Base-by-base conservation (phyloP, 768 basidiomycete genomes). In the Tylopilus intermedius region DNA sequence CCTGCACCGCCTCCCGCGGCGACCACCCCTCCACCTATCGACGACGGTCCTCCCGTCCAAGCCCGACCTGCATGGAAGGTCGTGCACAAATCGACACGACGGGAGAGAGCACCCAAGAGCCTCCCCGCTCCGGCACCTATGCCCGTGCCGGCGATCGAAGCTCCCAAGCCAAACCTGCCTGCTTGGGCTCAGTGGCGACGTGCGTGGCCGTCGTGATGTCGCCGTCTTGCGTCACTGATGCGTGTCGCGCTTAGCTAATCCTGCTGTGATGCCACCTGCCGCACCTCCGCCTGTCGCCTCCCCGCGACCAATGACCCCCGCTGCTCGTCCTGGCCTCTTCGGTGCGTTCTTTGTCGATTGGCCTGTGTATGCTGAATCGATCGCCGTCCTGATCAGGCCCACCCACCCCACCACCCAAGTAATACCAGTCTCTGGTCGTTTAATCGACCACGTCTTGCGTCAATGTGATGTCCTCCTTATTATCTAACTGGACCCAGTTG, bases 161-260 rank as follows among this genome's bases (percentile, higher is more conserved):
- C 74, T 10, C 73, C 79, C 0, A 78, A 79, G 60, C 76, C 78
- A 0, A 76, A 78, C 33, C 18, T 81, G 27, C 87, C 88, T n/a
- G 80, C 89, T 1, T 91, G 89, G 89, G 81, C 88, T 0, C 87
- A 90, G 60, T 91, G 88, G 89, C 77, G 83, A 74, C 89, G 88
- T 91, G 65, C 30, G 57, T 57, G 8, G 21, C 21, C 38, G 15
- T 39, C 35, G 21, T 38, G n/a, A 18, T 9, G n/a, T 38, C n/a
- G 6, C n/a, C 11, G 8, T 38, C 38, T 38, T 38, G 38, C n/a
- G n/a, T 38, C 38, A 5, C 51, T 57, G 47, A 51, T 8, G 35
- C n/a, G 6, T 18, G 38, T 18, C 8, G 15, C 37, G 47, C 11
- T 35, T 51, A 88, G 87, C 88, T 4, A 87, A 88, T 61, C 84